Percentiles rank a stretch among this genome's conserved stretches.
Evolutionary conservation across 148 eudicot species (phyloP).

Genomic region (Beta vulgaris): DNA sequence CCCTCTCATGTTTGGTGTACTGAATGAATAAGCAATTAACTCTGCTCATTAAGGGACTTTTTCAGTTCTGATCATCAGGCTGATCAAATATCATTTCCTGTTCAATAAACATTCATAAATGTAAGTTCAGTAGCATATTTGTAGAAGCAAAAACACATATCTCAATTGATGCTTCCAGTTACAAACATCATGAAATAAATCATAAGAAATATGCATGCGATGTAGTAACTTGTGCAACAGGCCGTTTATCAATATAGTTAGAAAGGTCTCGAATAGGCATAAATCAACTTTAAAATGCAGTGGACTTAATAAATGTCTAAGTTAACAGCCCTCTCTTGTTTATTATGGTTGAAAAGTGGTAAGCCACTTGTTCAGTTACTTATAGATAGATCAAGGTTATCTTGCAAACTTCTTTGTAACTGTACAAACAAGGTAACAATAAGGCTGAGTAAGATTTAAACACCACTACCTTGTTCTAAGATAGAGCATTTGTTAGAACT

Average conservation of each 20-base stretch:
- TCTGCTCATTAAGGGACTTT: slow-evolving; percentile 7
- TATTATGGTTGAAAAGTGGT: background rate
- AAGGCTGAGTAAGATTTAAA: background rate
- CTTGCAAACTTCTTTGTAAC: background rate
- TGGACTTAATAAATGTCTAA: background rate
- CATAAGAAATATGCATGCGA: background rate
- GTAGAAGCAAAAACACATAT: background rate
- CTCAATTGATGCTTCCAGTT: background rate
- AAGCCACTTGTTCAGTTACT: background rate
- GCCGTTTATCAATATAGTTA: background rate
- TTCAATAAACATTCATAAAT: slow-evolving; percentile 7
- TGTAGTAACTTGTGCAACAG: background rate
- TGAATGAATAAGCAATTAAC: slow-evolving; percentile 23
- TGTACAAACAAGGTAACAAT: background rate
- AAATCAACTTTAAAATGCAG: background rate
- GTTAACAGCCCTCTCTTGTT: background rate
- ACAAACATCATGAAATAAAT: background rate
- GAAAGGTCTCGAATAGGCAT: background rate
- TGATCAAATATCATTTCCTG: slow-evolving; percentile 85
- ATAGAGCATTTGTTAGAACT: background rate
- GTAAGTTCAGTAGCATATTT: slow-evolving; percentile 9
- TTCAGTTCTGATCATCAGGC: slow-evolving; percentile 30
- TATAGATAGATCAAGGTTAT: background rate
- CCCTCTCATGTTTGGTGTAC: slow-evolving; percentile 1
- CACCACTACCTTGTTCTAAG: background rate